Evolutionary conservation across 768 basidiomycete genomes (phyloP).

Genomic region (Auricularia auricula-judae): DNA sequence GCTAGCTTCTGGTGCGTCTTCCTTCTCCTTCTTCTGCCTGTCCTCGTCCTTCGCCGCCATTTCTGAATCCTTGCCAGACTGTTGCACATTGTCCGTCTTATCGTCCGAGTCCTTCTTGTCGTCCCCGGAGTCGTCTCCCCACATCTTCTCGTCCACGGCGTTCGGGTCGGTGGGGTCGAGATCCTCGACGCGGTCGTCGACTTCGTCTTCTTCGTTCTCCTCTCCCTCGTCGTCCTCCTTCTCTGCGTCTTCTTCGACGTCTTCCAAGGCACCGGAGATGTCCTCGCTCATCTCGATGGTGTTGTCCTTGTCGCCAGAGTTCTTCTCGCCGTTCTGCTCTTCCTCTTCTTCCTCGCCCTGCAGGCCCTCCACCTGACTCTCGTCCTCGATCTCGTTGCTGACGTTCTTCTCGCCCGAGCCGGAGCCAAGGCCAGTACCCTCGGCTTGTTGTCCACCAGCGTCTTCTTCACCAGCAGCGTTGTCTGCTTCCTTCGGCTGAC

Average conservation of each 20-base stretch:
- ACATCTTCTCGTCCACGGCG: slow-evolving; percentile 90
- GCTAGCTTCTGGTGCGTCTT: slow-evolving; percentile 13
- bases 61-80: slow-evolving; percentile 45
- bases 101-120: slow-evolving; percentile 41
- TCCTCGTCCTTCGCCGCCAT: slow-evolving; percentile 68
- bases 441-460: slow-evolving; percentile 32
- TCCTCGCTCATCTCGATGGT: slow-evolving; percentile 89
- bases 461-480: slow-evolving; percentile 32
- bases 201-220: slow-evolving; percentile 45
- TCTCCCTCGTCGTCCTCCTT: slow-evolving; percentile 39
- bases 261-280: slow-evolving; percentile 77
- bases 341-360: slow-evolving; percentile 47
- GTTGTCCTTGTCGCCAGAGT: slow-evolving; percentile 49
- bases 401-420: slow-evolving; percentile 80
- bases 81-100: slow-evolving; percentile 48
- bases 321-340: slow-evolving; percentile 28
- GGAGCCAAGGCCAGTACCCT: slow-evolving; percentile 83
- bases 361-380: slow-evolving; percentile 92
- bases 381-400: slow-evolving; percentile 90
- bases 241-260: slow-evolving; percentile 46
- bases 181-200: slow-evolving; percentile 76
- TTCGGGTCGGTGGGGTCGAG: slow-evolving; percentile 75
- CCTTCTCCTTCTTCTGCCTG: slow-evolving; percentile 20
- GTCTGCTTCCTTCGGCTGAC: slow-evolving; percentile 68
- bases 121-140: slow-evolving; percentile 74